Conservation (phyloP, 305 asterid species). For the Fraxinus sp. region DNA sequence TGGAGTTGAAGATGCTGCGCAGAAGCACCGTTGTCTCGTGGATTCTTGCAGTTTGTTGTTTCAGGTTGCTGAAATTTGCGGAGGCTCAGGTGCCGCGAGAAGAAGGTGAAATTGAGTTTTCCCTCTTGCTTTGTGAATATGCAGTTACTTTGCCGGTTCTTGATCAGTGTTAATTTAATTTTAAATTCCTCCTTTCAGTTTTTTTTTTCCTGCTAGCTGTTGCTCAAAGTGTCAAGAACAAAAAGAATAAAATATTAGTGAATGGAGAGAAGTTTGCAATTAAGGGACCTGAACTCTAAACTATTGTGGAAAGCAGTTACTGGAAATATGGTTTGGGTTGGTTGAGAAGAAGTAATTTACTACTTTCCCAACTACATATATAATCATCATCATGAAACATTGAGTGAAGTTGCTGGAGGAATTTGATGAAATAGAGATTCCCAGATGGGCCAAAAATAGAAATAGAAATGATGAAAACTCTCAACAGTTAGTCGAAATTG, state of each 20-base stretch:
- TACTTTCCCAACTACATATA: neutral
- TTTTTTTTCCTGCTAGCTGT: neutral
- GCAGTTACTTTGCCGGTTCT: constrained; percentile 3
- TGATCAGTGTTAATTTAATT: neutral
- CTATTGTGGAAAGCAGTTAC: neutral
- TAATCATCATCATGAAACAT: neutral
- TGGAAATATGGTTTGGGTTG: neutral
- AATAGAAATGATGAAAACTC: neutral
- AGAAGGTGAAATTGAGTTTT: constrained; percentile 41
- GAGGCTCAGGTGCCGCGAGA: constrained; percentile 50
- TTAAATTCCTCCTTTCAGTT: neutral
- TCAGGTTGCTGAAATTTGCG: constrained; percentile 26
- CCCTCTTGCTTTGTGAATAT: neutral
- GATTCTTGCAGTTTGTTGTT: constrained; percentile 32
- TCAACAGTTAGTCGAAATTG: neutral
- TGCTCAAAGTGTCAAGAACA: neutral
- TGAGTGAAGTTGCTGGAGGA: neutral
- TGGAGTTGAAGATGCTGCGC: constrained; percentile 29
- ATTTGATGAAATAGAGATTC: neutral
- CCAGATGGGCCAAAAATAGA: neutral
- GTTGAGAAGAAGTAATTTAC: neutral
- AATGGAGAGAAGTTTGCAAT: neutral
- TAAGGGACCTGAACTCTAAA: neutral
- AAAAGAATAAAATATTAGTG: neutral
- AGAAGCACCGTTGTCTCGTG: constrained; percentile 27